Conservation (phyloP, 2,329 filamentous ascomycete genomes). For the Boeremia lycopersici region DNA sequence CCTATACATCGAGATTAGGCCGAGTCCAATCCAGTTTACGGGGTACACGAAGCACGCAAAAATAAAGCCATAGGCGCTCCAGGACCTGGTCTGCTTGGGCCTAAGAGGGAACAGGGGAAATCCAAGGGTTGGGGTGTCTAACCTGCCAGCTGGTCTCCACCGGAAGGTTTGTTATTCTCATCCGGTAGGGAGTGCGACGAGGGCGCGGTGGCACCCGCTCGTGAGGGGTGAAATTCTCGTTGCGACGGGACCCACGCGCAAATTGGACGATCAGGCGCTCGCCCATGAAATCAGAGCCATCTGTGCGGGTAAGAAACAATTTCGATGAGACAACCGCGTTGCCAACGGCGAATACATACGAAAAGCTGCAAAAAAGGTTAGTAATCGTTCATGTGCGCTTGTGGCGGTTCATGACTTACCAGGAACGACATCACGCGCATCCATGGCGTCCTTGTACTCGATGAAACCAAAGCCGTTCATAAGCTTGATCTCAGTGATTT, state of each 20-base stretch:
- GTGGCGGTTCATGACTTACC: slow-evolving; percentile 64
- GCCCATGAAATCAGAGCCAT: slow-evolving; percentile 98
- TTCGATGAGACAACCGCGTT: neutral
- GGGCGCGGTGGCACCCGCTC: slow-evolving; percentile 78
- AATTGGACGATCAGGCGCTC: slow-evolving; percentile 98
- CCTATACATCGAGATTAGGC: slow-evolving; percentile 90
- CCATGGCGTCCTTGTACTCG: slow-evolving; percentile 98
- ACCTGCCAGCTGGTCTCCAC: slow-evolving; percentile 99
- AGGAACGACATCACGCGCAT: slow-evolving; percentile 96
- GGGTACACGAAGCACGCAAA: slow-evolving; percentile 38
- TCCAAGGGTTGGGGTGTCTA: slow-evolving; percentile 68
- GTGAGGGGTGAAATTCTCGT: slow-evolving; percentile 66
- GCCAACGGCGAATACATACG: slow-evolving; percentile 54
- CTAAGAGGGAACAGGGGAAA: slow-evolving; percentile 47
- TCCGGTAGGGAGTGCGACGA: slow-evolving; percentile 91
- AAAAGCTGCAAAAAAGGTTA: slow-evolving; percentile 55
- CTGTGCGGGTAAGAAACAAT: slow-evolving; percentile 55
- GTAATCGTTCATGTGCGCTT: slow-evolving; percentile 16
- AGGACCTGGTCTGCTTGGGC: slow-evolving; percentile 47
- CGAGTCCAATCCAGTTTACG: slow-evolving; percentile 51
- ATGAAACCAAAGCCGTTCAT: slow-evolving; percentile 99
- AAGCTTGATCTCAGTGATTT: slow-evolving; percentile 98
- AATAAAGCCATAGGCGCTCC: slow-evolving; percentile 47
- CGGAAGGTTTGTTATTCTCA: slow-evolving; percentile 97
- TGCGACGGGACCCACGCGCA: slow-evolving; percentile 82